Percentiles rank a stretch among this genome's conserved stretches.
phyloP scores from a whole-genome alignment of 495 filamentous ascomycete genomes.

The Aspergillus indologenus region DNA sequence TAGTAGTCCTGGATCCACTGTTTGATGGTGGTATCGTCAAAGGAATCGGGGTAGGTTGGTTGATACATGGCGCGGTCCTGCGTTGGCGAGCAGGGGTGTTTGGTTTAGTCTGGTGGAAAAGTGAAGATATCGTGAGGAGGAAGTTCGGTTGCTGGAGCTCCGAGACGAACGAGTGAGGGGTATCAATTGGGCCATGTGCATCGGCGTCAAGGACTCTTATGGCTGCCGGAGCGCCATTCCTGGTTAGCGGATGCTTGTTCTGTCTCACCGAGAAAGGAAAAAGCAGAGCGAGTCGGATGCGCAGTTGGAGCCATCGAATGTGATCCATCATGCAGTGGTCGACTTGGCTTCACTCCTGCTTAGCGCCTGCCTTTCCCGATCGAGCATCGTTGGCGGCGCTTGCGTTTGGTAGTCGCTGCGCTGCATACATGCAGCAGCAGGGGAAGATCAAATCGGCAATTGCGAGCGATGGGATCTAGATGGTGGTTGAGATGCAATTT shows the following conservation, averaged over 20 bases:
- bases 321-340: background rate
- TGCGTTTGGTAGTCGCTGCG: no score
- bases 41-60: background rate
- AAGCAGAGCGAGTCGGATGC: no score
- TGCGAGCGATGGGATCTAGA: no score
- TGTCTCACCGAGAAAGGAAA: no score
- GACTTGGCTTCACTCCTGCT: background rate
- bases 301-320: background rate
- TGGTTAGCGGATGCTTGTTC: no score
- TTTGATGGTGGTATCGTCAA: background rate
- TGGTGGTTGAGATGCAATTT: no score
- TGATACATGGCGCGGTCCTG: background rate
- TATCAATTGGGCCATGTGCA: background rate
- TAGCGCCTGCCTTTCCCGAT: background rate
- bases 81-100: background rate
- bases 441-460: no score
- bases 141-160: no score
- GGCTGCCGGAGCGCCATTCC: no score
- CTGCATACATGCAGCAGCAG: no score
- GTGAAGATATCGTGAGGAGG: no score
- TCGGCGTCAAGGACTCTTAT: background rate
- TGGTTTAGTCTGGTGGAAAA: no score
- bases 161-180: background rate
- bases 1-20: slow-evolving; percentile 6
- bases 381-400: background rate